phyloP scores from a whole-genome alignment of 495 filamentous ascomycete genomes.

The Xylaria palmicola region DNA sequence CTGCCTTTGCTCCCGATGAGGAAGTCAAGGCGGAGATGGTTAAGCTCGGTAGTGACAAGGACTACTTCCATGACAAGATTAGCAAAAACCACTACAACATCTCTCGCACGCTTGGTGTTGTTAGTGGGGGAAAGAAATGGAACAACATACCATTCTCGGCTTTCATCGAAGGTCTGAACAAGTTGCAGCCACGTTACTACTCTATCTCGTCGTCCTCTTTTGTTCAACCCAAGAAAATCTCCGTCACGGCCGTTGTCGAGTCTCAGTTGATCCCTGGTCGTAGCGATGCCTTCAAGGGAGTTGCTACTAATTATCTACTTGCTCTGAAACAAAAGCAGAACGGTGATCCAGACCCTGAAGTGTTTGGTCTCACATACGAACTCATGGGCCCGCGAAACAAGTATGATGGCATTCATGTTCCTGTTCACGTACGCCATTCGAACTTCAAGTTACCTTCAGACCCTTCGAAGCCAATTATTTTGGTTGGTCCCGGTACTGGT shows the following conservation, averaged over 20 bases:
- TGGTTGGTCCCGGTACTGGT: slow-evolving; percentile 95
- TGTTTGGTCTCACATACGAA: slow-evolving; percentile 84
- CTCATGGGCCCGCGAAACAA: slow-evolving; percentile 92
- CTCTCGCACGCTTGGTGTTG: slow-evolving; percentile 76
- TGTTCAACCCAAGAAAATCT: slow-evolving; percentile 90
- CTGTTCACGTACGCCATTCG: slow-evolving; percentile 93
- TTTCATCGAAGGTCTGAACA: slow-evolving; percentile 89
- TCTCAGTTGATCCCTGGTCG: slow-evolving; percentile 73
- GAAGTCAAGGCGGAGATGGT: slow-evolving; percentile 79
- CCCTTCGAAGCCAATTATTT: slow-evolving; percentile 87
- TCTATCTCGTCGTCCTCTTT: slow-evolving; percentile 97
- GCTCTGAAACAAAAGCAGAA: slow-evolving; percentile 98
- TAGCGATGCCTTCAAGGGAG: slow-evolving; percentile 82
- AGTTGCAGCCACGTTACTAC: slow-evolving; percentile 97
- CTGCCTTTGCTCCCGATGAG: slow-evolving; percentile 88
- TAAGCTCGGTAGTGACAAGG: slow-evolving; percentile 88
- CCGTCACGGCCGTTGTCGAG: slow-evolving; percentile 95
- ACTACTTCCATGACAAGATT: slow-evolving; percentile 91
- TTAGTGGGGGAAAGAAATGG: slow-evolving; percentile 72
- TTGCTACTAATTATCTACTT: slow-evolving; percentile 95
- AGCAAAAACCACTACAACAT: slow-evolving; percentile 83
- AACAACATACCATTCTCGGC: slow-evolving; percentile 85
- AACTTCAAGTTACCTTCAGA: slow-evolving; percentile 99
- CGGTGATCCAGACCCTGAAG: slow-evolving; percentile 79
- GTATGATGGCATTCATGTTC: slow-evolving; percentile 94